Conservation (phyloP, 495 filamentous ascomycete genomes). For the Lasiosphaeria miniovina region DNA sequence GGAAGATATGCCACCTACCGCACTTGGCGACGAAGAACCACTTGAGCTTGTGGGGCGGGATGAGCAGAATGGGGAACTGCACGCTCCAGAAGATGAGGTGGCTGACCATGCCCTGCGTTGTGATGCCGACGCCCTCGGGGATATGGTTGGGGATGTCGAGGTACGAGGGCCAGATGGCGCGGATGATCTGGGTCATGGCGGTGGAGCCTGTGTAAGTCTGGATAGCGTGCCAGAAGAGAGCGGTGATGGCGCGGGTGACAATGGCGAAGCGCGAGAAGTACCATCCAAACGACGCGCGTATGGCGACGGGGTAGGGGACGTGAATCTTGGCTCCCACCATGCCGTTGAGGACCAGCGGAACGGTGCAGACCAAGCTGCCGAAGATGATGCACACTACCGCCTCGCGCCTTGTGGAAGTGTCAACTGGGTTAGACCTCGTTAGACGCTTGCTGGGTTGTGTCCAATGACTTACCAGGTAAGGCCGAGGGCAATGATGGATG, state of each 20-base stretch:
- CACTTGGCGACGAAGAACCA: constrained; percentile 53
- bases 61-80: constrained; percentile 49
- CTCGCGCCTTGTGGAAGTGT: constrained; percentile 28
- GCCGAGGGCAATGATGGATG: constrained; percentile 47
- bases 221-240: constrained; percentile 48
- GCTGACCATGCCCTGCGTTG: constrained; percentile 47
- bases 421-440: background rate
- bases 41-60: constrained; percentile 47
- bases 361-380: constrained; percentile 34
- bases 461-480: constrained; percentile 41
- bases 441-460: background rate
- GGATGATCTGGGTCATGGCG: constrained; percentile 41
- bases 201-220: constrained; percentile 44
- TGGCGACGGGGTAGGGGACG: constrained; percentile 42
- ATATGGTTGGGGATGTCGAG: constrained; percentile 48
- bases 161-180: constrained; percentile 44
- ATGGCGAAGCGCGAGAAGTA: constrained; percentile 41
- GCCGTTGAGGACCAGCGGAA: constrained; percentile 49
- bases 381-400: constrained; percentile 41
- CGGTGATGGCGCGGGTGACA: constrained; percentile 41
- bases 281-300: constrained; percentile 43
- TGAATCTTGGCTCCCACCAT: constrained; percentile 45
- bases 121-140: constrained; percentile 47
- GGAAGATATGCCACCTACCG: constrained; percentile 13
- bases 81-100: constrained; percentile 49